A percentile compares a stretch with the other conserved stretches of the same genome.
Conservation (phyloP, 2,329 filamentous ascomycete species). For the Claviceps africana region DNA sequence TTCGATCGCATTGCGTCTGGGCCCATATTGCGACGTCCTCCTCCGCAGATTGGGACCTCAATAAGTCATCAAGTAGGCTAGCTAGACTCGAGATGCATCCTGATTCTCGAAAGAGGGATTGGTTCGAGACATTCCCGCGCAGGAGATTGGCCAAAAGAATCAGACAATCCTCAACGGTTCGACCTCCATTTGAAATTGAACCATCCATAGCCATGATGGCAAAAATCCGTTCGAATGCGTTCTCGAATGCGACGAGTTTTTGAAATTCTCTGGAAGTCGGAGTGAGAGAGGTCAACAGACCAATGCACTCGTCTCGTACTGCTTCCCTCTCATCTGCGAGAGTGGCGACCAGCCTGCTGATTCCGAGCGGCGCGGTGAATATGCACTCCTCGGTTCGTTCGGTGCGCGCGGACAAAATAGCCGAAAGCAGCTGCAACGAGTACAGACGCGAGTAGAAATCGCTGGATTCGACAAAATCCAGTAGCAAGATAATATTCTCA, state of each 20-base stretch:
- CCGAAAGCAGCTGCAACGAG: constrained; percentile 74
- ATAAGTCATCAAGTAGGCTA: constrained; percentile 49
- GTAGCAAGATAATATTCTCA: constrained; percentile 84
- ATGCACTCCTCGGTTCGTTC: constrained; percentile 93
- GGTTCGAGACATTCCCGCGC: constrained; percentile 76
- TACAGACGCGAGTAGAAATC: constrained; percentile 91
- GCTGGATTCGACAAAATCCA: constrained; percentile 73
- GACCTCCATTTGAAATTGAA: constrained; percentile 65
- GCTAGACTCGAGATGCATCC: constrained; percentile 64
- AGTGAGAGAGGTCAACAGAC: constrained; percentile 79
- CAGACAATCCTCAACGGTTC: constrained; percentile 83
- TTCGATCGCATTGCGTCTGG: constrained; percentile 68
- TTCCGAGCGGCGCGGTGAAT: constrained; percentile 74
- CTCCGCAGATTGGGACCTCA: constrained; percentile 37
- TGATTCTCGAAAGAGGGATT: constrained; percentile 84
- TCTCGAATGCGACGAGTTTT: constrained; percentile 90
- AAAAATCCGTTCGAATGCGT: constrained; percentile 80
- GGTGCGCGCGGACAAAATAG: constrained; percentile 71
- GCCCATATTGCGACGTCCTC: constrained; percentile 59
- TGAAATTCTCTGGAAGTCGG: constrained; percentile 78
- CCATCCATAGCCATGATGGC: constrained; percentile 71
- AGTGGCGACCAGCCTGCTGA: constrained; percentile 69
- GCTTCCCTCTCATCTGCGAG: constrained; percentile 79
- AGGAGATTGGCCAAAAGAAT: constrained; percentile 83
- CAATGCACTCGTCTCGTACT: constrained; percentile 72